Percentiles rank a stretch among this genome's conserved stretches.
phyloP scores from a whole-genome alignment of 2,329 filamentous ascomycete species.

The Aureobasidium sp. region DNA sequence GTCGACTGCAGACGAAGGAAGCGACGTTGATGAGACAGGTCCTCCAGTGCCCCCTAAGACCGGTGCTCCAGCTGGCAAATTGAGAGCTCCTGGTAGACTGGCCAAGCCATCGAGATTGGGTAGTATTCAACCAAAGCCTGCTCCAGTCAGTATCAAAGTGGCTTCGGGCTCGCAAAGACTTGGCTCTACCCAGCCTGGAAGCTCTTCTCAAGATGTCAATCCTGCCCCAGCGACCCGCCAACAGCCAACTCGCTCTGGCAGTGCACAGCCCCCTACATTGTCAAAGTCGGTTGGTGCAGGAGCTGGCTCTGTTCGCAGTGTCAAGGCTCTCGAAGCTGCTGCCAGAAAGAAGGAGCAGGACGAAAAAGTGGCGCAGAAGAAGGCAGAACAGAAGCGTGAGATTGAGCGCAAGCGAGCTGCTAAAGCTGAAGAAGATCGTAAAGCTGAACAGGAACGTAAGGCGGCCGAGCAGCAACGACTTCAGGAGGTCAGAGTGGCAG shows the following conservation, averaged over 20 bases:
- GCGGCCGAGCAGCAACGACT: conserved; percentile 29
- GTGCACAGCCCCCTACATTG: conserved; percentile 5
- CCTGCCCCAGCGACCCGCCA: conserved; percentile 5
- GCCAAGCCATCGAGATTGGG: conserved; percentile 33
- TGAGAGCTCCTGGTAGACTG: conserved; percentile 26
- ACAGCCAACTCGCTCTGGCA: conserved; percentile 12
- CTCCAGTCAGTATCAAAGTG: conserved; percentile 64
- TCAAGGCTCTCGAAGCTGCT: conserved; percentile 58
- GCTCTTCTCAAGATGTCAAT: conserved; percentile 19
- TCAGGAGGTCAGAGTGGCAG: conserved; percentile 28
- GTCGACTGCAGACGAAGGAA: conserved; percentile 27
- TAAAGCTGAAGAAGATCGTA: conserved; percentile 53
- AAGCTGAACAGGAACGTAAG: conserved; percentile 29
- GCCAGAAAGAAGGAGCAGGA: conserved; percentile 80
- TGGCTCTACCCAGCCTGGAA: conserved; percentile 16
- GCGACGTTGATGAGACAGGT: conserved; percentile 47
- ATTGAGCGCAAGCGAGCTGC: conserved; percentile 67
- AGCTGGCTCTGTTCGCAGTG: conserved; percentile 20
- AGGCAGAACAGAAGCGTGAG: conserved; percentile 73
- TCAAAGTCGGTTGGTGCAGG: conserved; percentile 7
- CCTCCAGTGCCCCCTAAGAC: conserved; percentile 51
- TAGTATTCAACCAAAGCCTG: conserved; percentile 53
- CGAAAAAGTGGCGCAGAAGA: conserved; percentile 68
- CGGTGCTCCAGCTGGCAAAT: conserved; percentile 31
- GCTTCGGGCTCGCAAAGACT: conserved; percentile 36